phyloP scores from a whole-genome alignment of 352 stramenopile genomes.

The Phytophthora crassamura region DNA sequence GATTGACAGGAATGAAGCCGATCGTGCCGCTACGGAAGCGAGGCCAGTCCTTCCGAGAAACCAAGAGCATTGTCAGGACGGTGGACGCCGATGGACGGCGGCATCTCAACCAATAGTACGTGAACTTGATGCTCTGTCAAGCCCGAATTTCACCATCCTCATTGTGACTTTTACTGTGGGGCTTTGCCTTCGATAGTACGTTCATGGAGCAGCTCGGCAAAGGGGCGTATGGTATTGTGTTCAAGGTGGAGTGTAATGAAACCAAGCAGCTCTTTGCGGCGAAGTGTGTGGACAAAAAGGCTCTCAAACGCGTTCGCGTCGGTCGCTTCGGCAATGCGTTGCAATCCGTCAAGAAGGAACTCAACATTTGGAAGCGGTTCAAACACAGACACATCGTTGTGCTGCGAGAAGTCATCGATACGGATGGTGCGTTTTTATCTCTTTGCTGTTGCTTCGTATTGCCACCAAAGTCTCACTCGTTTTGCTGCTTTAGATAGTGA shows the following conservation, averaged over 20 bases:
- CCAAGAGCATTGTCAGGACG: slow-evolving; percentile 52
- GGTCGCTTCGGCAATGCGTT: slow-evolving; percentile 79
- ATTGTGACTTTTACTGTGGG: neutral
- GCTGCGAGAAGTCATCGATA: slow-evolving; percentile 97
- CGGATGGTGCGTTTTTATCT: slow-evolving; percentile 50
- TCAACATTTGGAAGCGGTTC: slow-evolving; percentile 97
- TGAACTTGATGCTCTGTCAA: slow-evolving; percentile 1
- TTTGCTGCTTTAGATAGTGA: slow-evolving; percentile 57
- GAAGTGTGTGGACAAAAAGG: slow-evolving; percentile 84
- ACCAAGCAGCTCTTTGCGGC: slow-evolving; percentile 75
- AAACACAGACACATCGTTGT: slow-evolving; percentile 95
- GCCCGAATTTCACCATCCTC: neutral
- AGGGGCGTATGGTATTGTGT: slow-evolving; percentile 76
- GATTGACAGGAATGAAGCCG: slow-evolving; percentile 60
- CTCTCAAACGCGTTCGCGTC: slow-evolving; percentile 71
- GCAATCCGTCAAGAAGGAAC: slow-evolving; percentile 91
- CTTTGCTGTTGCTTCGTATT: neutral
- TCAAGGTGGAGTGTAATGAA: slow-evolving; percentile 73
- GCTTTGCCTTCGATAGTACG: slow-evolving; percentile 41
- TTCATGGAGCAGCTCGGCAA: slow-evolving; percentile 77
- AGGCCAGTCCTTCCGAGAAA: slow-evolving; percentile 75
- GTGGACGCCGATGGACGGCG: slow-evolving; percentile 60
- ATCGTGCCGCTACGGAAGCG: slow-evolving; percentile 66
- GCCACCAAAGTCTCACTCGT: neutral
- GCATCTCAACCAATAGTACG: slow-evolving; percentile 84